Base-by-base conservation (phyloP, 73 alveolate genomes). In the Diophrys sp. region DNA sequence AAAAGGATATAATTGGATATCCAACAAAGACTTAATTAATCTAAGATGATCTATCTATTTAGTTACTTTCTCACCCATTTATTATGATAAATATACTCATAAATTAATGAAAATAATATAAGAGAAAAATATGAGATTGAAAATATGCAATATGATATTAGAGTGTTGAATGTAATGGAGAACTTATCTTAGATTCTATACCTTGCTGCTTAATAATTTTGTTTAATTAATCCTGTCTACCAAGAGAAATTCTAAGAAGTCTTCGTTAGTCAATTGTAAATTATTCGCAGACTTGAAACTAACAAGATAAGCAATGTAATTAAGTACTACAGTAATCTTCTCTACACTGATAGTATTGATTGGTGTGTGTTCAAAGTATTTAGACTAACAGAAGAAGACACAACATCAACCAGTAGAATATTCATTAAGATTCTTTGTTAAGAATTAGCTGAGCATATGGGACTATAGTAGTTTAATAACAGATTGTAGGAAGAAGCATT, bases 121-220 rank as follows among this genome's bases (percentile, higher is more conserved):
- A 11, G 87, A 96, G 1, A 98, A 91, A 74, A 99, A 99, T 23
- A 96, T 96, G 82, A 99, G 97, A 92, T 90, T 92, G 75, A 99
- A 98, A 91, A 96, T 95, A 81, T 92, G 96, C 29, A 85, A 88
- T 73, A 96, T 96, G 99, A 83, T 97, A 71, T 77, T 94, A n/a
- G 99, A 97, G 79, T 95, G 99, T 70, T 94, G 99, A 82, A 94
- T 92, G 91, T 97, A 97, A 78, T 99, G 96, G 80, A 91, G 99
- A 76, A 92, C 99, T 32, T 97, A 94, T 87, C 84, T 92, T 62
- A 94, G 98, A 85, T 97, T 97, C 93, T 96, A 89, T 86, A 99
- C 98, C 87, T 94, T 54, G 74, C 96, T 29, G 98, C 98, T 29
- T 90, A 95, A 83, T 78, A 98, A 67, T 89, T 98, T 69, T 98